Percentiles rank a stretch among this genome's conserved stretches.
Evolutionary conservation across 2,329 filamentous ascomycete genomes (phyloP).

Genomic region (Fusarium denticulatum): DNA sequence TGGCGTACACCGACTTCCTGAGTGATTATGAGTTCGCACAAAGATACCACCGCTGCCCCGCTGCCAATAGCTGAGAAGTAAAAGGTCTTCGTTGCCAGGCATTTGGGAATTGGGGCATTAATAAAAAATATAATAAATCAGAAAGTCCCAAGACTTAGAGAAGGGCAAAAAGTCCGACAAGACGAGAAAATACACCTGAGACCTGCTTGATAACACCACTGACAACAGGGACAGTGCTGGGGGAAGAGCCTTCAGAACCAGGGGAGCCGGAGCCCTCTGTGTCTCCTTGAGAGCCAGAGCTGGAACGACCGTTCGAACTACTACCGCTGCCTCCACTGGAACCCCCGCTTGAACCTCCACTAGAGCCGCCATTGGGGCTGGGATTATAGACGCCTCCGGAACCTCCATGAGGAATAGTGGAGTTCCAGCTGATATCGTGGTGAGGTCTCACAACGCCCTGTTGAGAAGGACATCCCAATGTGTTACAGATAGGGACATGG

Average conservation of each 20-base stretch:
- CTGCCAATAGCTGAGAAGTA: not conserved
- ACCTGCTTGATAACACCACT: not conserved
- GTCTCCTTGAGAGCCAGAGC: not conserved
- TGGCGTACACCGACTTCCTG: not conserved
- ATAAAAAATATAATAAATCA: not conserved
- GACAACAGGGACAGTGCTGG: not conserved
- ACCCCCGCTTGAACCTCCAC: not conserved
- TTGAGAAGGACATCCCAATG: not conserved
- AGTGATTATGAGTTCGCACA: not conserved
- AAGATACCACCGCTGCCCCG: rapidly evolving
- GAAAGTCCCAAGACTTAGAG: not conserved
- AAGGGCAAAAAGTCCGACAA: not conserved
- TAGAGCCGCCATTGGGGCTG: not conserved
- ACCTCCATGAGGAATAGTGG: not conserved
- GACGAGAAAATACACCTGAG: not conserved
- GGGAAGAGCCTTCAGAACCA: not conserved
- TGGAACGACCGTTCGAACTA: not conserved
- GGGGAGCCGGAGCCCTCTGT: not conserved
- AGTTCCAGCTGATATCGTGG: not conserved
- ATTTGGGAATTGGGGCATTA: too few species aligned
- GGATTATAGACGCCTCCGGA: not conserved
- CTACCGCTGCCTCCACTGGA: not conserved
- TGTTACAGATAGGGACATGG: not conserved
- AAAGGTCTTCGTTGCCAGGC: rapidly evolving
- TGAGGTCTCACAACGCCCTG: not conserved